A percentile compares a stretch with the other conserved stretches of the same genome.
Conservation (phyloP, 371 early-diverging fungal species). For the Cokeromyces recurvatus region DNA sequence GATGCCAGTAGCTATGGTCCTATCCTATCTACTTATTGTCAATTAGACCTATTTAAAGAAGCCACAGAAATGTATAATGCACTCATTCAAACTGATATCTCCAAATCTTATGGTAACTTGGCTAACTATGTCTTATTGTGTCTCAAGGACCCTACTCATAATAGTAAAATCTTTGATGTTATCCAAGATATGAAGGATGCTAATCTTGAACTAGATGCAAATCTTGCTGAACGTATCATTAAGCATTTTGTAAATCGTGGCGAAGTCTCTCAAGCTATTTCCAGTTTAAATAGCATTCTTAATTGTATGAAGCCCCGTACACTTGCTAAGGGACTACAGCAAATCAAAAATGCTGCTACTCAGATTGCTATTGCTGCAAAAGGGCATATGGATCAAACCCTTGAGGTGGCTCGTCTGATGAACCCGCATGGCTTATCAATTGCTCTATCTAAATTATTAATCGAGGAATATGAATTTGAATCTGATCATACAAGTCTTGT, state of each 20-base stretch:
- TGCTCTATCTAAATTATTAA: constrained; percentile 10
- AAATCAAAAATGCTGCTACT: constrained; percentile 16
- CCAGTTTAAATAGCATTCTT: constrained; percentile 19
- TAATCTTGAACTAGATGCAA: constrained; percentile 38
- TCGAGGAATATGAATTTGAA: constrained; percentile 21
- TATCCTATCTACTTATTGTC: constrained; percentile 41
- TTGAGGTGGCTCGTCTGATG: constrained; percentile 16
- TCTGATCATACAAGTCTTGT: constrained; percentile 9
- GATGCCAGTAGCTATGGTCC: constrained; percentile 46
- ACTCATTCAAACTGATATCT: constrained; percentile 34
- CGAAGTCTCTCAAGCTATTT: constrained; percentile 15
- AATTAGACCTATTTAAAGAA: constrained; percentile 12
- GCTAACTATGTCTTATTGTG: constrained; percentile 44
- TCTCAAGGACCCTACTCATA: constrained; percentile 11
- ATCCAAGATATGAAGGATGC: constrained; percentile 32
- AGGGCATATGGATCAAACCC: constrained; percentile 7
- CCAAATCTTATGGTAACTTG: constrained; percentile 43
- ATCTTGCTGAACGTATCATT: constrained; percentile 29
- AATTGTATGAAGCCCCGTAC: constrained; percentile 27
- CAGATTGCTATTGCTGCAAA: constrained; percentile 9
- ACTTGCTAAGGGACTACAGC: constrained; percentile 18
- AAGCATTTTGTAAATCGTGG: constrained; percentile 12
- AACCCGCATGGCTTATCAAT: constrained; percentile 15
- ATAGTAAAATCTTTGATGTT: constrained; percentile 10
- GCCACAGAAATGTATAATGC: constrained; percentile 30